Percentiles rank a stretch among this genome's conserved stretches.
Conservation (phyloP, 2,329 filamentous ascomycete species). For the Colletotrichum tofieldiae region DNA sequence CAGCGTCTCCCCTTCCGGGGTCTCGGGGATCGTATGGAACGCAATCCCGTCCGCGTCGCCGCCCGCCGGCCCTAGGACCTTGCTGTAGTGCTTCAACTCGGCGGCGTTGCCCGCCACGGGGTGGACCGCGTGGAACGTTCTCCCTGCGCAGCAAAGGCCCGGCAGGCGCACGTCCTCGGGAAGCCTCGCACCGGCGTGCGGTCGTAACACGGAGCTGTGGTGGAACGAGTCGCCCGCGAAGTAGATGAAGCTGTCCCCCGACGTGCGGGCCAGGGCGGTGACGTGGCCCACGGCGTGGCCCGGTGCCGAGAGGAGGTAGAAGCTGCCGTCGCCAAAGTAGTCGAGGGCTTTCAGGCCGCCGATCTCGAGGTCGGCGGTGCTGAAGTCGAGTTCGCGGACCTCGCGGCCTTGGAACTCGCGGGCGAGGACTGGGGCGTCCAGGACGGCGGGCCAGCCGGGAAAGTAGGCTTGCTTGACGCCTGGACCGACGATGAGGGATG, state of each 20-base stretch:
- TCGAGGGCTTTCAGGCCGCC: slow-evolving; percentile 19
- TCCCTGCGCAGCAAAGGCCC: not conserved
- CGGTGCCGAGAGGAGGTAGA: slow-evolving; percentile 36
- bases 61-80: not conserved
- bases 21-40: slow-evolving; percentile 8
- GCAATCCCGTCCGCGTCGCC: not conserved
- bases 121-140: slow-evolving; percentile 10
- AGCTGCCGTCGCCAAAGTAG: slow-evolving; percentile 34
- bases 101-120: not conserved
- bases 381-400: slow-evolving; percentile 22
- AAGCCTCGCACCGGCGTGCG: not conserved
- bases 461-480: slow-evolving; percentile 41
- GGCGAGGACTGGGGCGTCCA: slow-evolving; percentile 35
- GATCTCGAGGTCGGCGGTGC: not conserved
- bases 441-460: slow-evolving; percentile 42
- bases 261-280: slow-evolving; percentile 22
- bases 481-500: slow-evolving; percentile 47
- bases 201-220: slow-evolving; percentile 13
- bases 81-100: not conserved
- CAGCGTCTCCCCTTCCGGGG: not conserved
- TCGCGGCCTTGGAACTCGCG: slow-evolving; percentile 30
- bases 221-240: slow-evolving; percentile 28
- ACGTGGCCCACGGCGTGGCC: slow-evolving; percentile 32
- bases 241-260: slow-evolving; percentile 17
- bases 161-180: slow-evolving; percentile 6